Evolutionary conservation across 345 rosid genomes (phyloP).

Genomic region (Syzygium oleosum): DNA sequence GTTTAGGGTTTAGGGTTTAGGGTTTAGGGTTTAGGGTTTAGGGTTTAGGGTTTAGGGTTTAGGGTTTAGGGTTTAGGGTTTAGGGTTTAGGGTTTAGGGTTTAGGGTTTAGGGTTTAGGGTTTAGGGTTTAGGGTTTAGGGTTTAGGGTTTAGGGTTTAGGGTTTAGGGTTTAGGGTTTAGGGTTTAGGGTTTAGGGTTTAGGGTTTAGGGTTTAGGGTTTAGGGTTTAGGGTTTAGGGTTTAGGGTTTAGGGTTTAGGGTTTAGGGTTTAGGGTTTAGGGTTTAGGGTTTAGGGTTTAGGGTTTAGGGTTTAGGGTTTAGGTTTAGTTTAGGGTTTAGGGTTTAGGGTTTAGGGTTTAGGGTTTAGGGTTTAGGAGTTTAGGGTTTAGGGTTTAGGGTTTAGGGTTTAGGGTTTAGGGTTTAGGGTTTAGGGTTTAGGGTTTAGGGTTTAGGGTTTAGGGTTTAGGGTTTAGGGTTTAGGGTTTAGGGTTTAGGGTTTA

Average conservation of each 20-base stretch:
- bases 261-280: neutral
- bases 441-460: neutral
- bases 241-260: conserved; percentile 2
- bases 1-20: neutral
- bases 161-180: neutral
- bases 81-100: conserved; percentile 1
- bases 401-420: neutral
- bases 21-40: neutral
- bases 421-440: neutral
- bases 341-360: neutral
- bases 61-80: neutral
- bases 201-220: neutral
- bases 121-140: neutral
- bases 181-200: neutral
- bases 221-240: neutral
- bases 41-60: neutral
- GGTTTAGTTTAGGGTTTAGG: conserved; percentile 2
- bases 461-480: neutral
- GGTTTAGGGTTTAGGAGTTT: conserved; percentile 1
- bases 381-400: neutral
- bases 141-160: neutral
- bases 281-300: neutral
- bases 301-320: neutral
- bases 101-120: neutral
- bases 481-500: neutral